phyloP scores from a whole-genome alignment of 2,329 filamentous ascomycete genomes.

The Fusarium denticulatum region DNA sequence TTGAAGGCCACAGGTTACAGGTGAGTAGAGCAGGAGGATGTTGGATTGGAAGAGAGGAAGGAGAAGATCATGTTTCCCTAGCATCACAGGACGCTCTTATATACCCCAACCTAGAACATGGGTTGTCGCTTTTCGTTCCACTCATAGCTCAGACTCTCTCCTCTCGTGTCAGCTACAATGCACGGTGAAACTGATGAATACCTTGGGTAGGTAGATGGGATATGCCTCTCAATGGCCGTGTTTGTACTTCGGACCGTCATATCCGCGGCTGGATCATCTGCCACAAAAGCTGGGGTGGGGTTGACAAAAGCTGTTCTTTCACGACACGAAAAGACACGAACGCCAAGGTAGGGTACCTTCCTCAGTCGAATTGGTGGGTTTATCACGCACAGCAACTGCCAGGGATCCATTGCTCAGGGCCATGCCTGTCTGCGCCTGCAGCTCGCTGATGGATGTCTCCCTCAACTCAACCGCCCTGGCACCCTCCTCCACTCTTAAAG shows the following conservation, averaged over 20 bases:
- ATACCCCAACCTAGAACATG: slow-evolving; percentile 35
- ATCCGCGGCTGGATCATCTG: slow-evolving; percentile 55
- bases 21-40: neutral
- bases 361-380: slow-evolving; percentile 32
- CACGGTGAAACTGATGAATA: slow-evolving; percentile 4
- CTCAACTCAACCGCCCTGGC: slow-evolving; percentile 4
- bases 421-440: slow-evolving; percentile 21
- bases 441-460: slow-evolving; percentile 16
- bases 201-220: slow-evolving; percentile 4
- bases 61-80: neutral
- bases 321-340: slow-evolving; percentile 8
- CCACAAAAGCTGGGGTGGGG: slow-evolving; percentile 34
- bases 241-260: slow-evolving; percentile 59
- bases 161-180: slow-evolving; percentile 20
- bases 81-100: slow-evolving; percentile 40
- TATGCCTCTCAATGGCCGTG: slow-evolving; percentile 28
- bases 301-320: slow-evolving; percentile 19
- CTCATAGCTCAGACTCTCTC: slow-evolving; percentile 32
- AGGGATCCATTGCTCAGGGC: slow-evolving; percentile 2
- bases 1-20: neutral
- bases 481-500: slow-evolving; percentile 1
- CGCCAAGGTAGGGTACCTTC: slow-evolving; percentile 17
- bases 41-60: slow-evolving; percentile 6
- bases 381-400: slow-evolving; percentile 19
- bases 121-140: slow-evolving; percentile 30